Base-by-base conservation (phyloP, 805 yeast genomes). In the Hemisphaericaspora nanyangensis region DNA sequence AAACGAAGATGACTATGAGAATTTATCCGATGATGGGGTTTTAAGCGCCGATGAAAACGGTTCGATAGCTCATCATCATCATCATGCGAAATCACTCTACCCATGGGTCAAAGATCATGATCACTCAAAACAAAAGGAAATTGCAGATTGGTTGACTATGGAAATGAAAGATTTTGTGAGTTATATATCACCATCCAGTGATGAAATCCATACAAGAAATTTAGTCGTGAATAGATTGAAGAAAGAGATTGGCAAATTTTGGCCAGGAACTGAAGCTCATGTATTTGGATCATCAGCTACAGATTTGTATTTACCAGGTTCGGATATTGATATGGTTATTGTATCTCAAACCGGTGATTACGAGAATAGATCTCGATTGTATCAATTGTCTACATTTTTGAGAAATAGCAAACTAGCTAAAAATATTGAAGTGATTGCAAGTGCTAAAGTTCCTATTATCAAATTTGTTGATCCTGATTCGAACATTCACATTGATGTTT, bases 251-350 rank as follows among this genome's bases (percentile, higher is more conserved):
- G 61, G 67, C 5, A 55, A 61, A 2, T 64, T 82, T 38, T 91
- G 97, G 96, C 80, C 80, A 1, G 85, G 79, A 45, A 80, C 91
- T 12, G 84, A 82, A 40, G 77, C 85, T 4, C 82, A 82, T 45
- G 95, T 90, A 6, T 91, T 93, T 67, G 99, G 99, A 0, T 90
- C 97, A 0, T 85, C 78, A 58, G 96, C 98, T 0, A 90, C 97
- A 0, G 96, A 90, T 55, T 65, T 91, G 44, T 91, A 89, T 55
- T 68, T 91, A 13, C 98, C 98, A 0, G 95, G 95, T 2, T 87
- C 96, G 0, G 99, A 91, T 69, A 88, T 91, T 24, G 99, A 91
- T 60, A 82, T 93, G 80, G 97, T 90, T 32, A 76, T 91, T 17
- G 68, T 82, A 3, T 83, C 95, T 17, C 61, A 70, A 13, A 61